Conservation (phyloP, 163 green algal species). For the Scenedesmus sp. region DNA sequence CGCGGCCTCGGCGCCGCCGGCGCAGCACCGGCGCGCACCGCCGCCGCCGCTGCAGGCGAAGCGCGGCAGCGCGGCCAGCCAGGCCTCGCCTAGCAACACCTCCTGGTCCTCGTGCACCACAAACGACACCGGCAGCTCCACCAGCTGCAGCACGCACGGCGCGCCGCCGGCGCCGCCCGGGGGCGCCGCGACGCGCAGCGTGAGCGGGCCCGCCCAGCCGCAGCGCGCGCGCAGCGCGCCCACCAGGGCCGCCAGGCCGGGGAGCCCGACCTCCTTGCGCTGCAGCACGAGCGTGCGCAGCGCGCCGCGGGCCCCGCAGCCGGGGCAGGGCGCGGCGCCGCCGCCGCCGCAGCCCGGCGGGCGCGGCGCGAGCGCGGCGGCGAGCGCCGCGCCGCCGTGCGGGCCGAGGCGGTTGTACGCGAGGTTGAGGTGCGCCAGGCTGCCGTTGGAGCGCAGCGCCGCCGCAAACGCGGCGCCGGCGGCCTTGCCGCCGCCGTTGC, state of each 20-base stretch:
- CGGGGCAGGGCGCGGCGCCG: too few species aligned
- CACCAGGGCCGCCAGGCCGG: slow-evolving; percentile 1
- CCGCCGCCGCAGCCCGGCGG: slow-evolving; percentile 4
- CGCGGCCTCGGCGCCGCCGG: background rate
- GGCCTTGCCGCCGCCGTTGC: slow-evolving; percentile 11
- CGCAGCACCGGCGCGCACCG: slow-evolving; percentile 1
- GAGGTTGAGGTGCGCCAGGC: slow-evolving; percentile 25
- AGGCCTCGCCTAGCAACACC: slow-evolving; percentile 17
- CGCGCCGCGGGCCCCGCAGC: too few species aligned
- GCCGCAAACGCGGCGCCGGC: slow-evolving; percentile 24
- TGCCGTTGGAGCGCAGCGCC: slow-evolving; percentile 5
- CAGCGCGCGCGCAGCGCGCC: background rate
- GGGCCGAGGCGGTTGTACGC: slow-evolving; percentile 24
- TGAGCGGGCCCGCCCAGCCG: slow-evolving; percentile 8
- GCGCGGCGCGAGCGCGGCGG: background rate
- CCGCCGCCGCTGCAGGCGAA: slow-evolving; percentile 3
- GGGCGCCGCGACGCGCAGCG: slow-evolving; percentile 8
- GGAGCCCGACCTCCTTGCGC: slow-evolving; percentile 22
- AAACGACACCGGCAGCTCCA: slow-evolving; percentile 28
- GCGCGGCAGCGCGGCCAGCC: slow-evolving; percentile 11
- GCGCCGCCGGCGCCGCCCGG: background rate
- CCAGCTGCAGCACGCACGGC: slow-evolving; percentile 17
- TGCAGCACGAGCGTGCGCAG: slow-evolving; percentile 23
- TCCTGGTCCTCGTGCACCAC: slow-evolving; percentile 29
- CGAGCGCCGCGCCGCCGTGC: slow-evolving; percentile 13